Percentiles rank a stretch among this genome's conserved stretches.
phyloP scores from a whole-genome alignment of 208 protist species.

The Trypanosoma avium region DNA sequence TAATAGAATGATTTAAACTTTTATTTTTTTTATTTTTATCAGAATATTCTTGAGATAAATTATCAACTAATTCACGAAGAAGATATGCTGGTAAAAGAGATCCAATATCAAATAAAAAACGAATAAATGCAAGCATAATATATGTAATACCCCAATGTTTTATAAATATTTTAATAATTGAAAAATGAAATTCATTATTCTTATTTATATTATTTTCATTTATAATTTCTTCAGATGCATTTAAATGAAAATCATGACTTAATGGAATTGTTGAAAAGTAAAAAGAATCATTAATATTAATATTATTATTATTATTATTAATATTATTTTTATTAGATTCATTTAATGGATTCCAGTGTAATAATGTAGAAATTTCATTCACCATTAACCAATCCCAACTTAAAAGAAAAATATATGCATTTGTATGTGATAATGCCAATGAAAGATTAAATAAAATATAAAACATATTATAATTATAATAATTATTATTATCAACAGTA shows the following conservation, averaged over 20 bases:
- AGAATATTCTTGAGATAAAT: conserved; percentile 8
- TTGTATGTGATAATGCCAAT: conserved; percentile 8
- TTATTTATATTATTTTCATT: not conserved
- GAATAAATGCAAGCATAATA: conserved; percentile 13
- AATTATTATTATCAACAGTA: no score
- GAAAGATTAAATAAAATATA: not conserved
- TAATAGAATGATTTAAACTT: not conserved
- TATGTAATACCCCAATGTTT: conserved; percentile 15
- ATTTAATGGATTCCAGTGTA: not conserved
- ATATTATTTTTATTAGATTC: not conserved
- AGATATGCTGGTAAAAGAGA: conserved; percentile 23
- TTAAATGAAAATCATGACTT: conserved; percentile 9
- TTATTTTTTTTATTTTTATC: not conserved
- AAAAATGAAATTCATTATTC: not conserved
- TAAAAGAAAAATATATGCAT: conserved; percentile 12
- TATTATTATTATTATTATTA: not conserved
- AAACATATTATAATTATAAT: not conserved
- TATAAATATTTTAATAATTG: conserved; percentile 7
- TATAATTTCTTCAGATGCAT: no score
- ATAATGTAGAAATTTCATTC: conserved; percentile 16
- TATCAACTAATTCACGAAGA: conserved; percentile 29
- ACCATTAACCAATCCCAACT: conserved; percentile 26
- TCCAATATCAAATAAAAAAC: conserved; percentile 20
- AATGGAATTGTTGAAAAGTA: conserved; percentile 5
- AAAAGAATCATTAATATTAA: not conserved